Base-by-base conservation (phyloP, 768 basidiomycete species). In the Hericium coralloides region DNA sequence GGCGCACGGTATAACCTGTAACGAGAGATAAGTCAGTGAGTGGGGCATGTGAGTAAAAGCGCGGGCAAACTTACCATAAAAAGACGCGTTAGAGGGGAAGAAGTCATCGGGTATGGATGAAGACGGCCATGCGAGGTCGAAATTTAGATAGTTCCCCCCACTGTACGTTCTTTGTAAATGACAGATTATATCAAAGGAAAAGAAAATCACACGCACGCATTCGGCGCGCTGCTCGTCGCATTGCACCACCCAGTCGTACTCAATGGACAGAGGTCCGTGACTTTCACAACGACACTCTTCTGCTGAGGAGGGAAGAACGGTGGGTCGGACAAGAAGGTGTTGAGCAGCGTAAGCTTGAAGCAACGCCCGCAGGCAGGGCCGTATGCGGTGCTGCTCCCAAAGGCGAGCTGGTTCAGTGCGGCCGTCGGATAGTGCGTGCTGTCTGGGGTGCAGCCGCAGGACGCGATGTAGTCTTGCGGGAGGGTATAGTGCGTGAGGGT, bases 61-160 rank as follows among this genome's bases (percentile, higher is more conserved):
- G 31, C 31, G 31, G 31, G 31, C 31, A 2, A 31, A 22, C 18
- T 6, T 41, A 36, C 14, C 14, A 66, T 92, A 92, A 10, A 81
- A 64, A 4, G 82, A 66, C 59, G 69, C 74, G 64, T 92, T 75
- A 4, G 84, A 87, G 0, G 90, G 91, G 66, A 89, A 92, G 63
- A 89, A 93, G 62, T 80, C 73, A 49, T 73, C 68, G 31, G 88
- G 79, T 57, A 92, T 89, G 17, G 86, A 60, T 2, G 65, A 61
- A 5, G 89, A 90, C 2, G 89, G 90, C 68, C 76, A 91, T 43
- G 87, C 83, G 53, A 92, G 81, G 69, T 93, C 90, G 68, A 93
- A 92, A 65, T 92, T 92, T 57, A 92, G 74, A 62, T 77, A 81
- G 51, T 75, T 74, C 6, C 86, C 87, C 39, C 79, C 86, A 50